These are phyloP conservation scores for Macrocybe gigantea DNA, from an alignment of 768 basidiomycete genomes.

Conservation along the genomic window DNA sequence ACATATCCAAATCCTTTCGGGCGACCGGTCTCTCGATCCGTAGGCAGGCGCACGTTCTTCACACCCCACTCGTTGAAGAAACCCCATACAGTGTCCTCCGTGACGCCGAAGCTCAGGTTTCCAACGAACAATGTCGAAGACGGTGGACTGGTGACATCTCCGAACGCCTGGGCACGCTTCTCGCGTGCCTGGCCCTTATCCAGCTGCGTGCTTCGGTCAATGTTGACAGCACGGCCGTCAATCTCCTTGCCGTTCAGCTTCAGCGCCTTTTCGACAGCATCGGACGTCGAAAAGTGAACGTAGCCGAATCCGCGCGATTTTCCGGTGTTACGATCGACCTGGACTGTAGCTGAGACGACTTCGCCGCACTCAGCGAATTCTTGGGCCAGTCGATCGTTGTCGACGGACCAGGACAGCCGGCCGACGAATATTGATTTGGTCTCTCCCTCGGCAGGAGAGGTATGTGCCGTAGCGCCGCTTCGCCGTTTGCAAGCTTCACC, in stretches of 20 bases:
- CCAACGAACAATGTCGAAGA: constrained; percentile 84
- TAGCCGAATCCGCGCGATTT: constrained; percentile 84
- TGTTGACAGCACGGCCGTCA: constrained; percentile 83
- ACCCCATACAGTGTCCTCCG: constrained; percentile 85
- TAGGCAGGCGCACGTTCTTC: constrained; percentile 84
- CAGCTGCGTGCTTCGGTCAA: constrained; percentile 71
- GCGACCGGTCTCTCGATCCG: constrained; percentile 84
- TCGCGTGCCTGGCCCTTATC: constrained; percentile 53
- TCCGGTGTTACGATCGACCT: constrained; percentile 75
- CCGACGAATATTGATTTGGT: constrained; percentile 85
- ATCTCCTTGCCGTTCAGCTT: constrained; percentile 81
- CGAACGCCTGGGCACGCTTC: constrained; percentile 71
- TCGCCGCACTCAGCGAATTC: constrained; percentile 91
- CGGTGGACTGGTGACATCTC: constrained; percentile 61
- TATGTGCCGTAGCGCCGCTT: constrained; percentile 32
- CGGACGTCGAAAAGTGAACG: constrained; percentile 66
- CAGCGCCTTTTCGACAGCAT: constrained; percentile 78
- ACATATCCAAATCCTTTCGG: constrained; percentile 98
- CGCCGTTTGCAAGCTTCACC: constrained; percentile 63
- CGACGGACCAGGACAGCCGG: constrained; percentile 91
- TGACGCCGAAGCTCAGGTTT: constrained; percentile 75
- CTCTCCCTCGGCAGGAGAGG: constrained; percentile 36
- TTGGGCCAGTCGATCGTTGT: constrained; percentile 88
- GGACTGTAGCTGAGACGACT: constrained; percentile 84
- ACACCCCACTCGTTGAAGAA: constrained; percentile 87